Evolutionary conservation across 225 moss, liverwort and hornwort genomes (phyloP).

Genomic region (Pseudisothecium myosuroides): DNA sequence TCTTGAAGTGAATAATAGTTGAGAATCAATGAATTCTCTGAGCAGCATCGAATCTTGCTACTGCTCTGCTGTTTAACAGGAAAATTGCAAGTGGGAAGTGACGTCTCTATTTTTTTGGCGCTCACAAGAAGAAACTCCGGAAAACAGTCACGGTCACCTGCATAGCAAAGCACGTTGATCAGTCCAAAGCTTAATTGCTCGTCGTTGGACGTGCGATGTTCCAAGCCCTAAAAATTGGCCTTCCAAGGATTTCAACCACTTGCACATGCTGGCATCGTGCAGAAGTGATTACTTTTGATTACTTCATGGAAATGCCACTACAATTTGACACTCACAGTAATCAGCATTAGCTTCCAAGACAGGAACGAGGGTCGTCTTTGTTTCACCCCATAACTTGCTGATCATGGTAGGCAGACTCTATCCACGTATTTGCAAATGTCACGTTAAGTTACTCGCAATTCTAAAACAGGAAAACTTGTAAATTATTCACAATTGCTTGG

Average conservation of each 20-base stretch:
- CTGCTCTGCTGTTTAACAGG: not conserved
- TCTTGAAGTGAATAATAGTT: not conserved
- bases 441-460: not conserved
- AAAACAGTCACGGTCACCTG: not conserved
- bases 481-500: not conserved
- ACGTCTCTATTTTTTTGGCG: not conserved
- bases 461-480: no score
- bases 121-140: not conserved
- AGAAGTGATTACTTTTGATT: no score
- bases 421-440: not conserved
- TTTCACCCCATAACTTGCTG: not conserved
- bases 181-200: not conserved
- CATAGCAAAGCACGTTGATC: not conserved
- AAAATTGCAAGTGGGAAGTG: not conserved
- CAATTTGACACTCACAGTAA: not conserved
- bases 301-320: no score
- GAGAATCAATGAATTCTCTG: not conserved
- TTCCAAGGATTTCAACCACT: not conserved
- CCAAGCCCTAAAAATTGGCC: not conserved
- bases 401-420: not conserved
- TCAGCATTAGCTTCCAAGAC: not conserved
- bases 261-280: not conserved
- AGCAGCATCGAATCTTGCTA: not conserved
- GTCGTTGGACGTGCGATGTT: not conserved
- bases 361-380: not conserved